Evolutionary conservation across 768 basidiomycete genomes (phyloP), one percentile per base, ranked within the genome.

Genomic region (Panaeolus papilionaceus): DNA sequence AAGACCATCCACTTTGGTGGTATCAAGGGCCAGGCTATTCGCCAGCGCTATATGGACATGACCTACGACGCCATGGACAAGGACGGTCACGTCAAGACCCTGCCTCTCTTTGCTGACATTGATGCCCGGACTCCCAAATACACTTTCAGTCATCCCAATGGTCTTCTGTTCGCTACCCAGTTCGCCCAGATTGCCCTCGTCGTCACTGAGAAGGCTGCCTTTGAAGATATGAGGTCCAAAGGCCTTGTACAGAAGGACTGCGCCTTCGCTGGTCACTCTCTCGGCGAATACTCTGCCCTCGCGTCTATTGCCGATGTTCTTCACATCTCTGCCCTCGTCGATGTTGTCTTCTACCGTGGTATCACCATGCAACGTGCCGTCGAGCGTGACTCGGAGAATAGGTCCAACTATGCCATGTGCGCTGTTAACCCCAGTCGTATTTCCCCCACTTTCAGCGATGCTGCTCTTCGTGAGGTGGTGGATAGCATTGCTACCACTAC

Each of bases 361-460:
- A 96, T 99, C 76, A 99, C 98, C 40, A 99, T 99, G 98, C 98
- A 99, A 76, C 95, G 98, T 26, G 98, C 98, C 33, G 98, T 99
- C 67, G 95, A 98, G 79, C 94, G 98, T 38, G 98, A 99, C 75
- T 84, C 91, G 1, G 84, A 93, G 66, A 96, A 96, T 74, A 89
- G 98, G 42, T 97, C 95, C 28, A 95, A 96, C 77, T 99, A 98
- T 73, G 96, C 95, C 9, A 99, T 99, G 98, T 96, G 96, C 79
- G 97, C 98, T n/a, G 93, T 98, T 72, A 99, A 99, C 78, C 97
- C 97, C 3, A 92, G 94, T 72, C 92, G 97, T 65, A 94, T 99
- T 69, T 94, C 95, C 39, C 92, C 91, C 77, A 91, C 94, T 1
- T 99, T 99, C 85, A 95, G 90, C 70, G 98, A 99, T 67, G 89